Percentiles rank a stretch among this genome's conserved stretches.
Conservation (phyloP, 2,329 filamentous ascomycete species). For the Fusarium sp. region DNA sequence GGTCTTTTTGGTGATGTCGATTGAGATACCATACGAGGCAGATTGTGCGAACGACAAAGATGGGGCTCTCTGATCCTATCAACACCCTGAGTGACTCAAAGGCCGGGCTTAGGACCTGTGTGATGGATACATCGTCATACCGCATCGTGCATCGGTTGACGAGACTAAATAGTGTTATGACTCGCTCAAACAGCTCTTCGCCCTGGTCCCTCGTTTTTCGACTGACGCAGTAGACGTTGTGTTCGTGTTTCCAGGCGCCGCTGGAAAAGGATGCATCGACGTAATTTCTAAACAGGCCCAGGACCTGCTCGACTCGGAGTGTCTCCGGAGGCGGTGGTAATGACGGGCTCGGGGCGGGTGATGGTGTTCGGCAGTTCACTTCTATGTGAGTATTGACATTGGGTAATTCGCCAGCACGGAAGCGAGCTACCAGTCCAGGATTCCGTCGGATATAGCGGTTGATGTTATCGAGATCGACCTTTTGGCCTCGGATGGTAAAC, state of each 20-base stretch:
- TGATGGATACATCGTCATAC: slow-evolving; percentile 49
- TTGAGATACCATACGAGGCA: slow-evolving; percentile 53
- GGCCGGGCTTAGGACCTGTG: slow-evolving; percentile 48
- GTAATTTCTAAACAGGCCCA: slow-evolving; percentile 47
- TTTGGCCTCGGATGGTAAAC: slow-evolving; percentile 54
- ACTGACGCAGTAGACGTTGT: slow-evolving; percentile 47
- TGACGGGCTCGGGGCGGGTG: slow-evolving; percentile 35
- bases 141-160: slow-evolving; percentile 50
- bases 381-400: slow-evolving; percentile 48
- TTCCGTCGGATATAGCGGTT: slow-evolving; percentile 56
- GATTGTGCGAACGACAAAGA: slow-evolving; percentile 50
- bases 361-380: slow-evolving; percentile 50
- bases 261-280: slow-evolving; percentile 47
- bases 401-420: slow-evolving; percentile 48
- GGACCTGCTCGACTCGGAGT: slow-evolving; percentile 43
- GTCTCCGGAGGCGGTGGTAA: slow-evolving; percentile 41
- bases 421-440: slow-evolving; percentile 50
- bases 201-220: slow-evolving; percentile 45
- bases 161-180: slow-evolving; percentile 50
- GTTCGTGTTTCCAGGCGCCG: slow-evolving; percentile 48
- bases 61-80: slow-evolving; percentile 49
- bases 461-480: slow-evolving; percentile 55
- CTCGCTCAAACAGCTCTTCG: slow-evolving; percentile 52
- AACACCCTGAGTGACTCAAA: slow-evolving; percentile 53
- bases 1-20: slow-evolving; percentile 49